Evolutionary conservation across 2,329 filamentous ascomycete species (phyloP).

Genomic region (Rhynchosporium agropyri): DNA sequence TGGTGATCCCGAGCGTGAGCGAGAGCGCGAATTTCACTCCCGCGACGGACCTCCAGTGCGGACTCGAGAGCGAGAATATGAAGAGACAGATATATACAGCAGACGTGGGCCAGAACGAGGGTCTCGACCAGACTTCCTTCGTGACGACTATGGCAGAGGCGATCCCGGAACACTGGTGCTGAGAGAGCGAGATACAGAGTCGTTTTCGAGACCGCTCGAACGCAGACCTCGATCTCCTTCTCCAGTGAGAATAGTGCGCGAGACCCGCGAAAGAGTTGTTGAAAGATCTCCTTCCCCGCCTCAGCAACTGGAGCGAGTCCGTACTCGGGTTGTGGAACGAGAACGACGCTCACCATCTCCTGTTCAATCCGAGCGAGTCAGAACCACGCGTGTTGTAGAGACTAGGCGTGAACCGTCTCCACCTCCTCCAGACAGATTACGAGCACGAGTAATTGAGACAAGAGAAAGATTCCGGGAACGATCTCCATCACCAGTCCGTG

Average conservation of each 20-base stretch:
- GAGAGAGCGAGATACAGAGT: slow-evolving; percentile 39
- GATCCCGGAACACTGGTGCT: slow-evolving; percentile 39
- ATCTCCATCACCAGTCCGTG: slow-evolving; percentile 36
- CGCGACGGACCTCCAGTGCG: slow-evolving; percentile 34
- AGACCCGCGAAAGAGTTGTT: slow-evolving; percentile 36
- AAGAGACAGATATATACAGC: slow-evolving; percentile 38
- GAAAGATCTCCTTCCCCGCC: slow-evolving; percentile 33
- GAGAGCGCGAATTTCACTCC: slow-evolving; percentile 37
- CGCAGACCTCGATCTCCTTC: slow-evolving; percentile 40
- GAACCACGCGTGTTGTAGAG: slow-evolving; percentile 34
- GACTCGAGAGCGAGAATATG: slow-evolving; percentile 37
- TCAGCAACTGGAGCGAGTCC: slow-evolving; percentile 27
- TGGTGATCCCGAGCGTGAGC: slow-evolving; percentile 29
- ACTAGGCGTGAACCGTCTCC: slow-evolving; percentile 34
- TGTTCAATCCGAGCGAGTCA: slow-evolving; percentile 25
- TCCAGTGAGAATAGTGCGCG: slow-evolving; percentile 32
- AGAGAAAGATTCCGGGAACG: slow-evolving; percentile 38
- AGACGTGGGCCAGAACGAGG: slow-evolving; percentile 35
- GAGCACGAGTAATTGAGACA: slow-evolving; percentile 40
- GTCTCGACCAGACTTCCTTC: slow-evolving; percentile 39
- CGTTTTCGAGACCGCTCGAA: slow-evolving; percentile 34
- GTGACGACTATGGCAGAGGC: slow-evolving; percentile 37
- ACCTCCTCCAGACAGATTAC: slow-evolving; percentile 37
- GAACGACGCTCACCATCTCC: slow-evolving; percentile 22
- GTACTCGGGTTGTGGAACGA: slow-evolving; percentile 34